A percentile compares a stretch with the other conserved stretches of the same genome.
Conservation (phyloP, 2,329 filamentous ascomycete genomes). For the Trichoderma sp. region DNA sequence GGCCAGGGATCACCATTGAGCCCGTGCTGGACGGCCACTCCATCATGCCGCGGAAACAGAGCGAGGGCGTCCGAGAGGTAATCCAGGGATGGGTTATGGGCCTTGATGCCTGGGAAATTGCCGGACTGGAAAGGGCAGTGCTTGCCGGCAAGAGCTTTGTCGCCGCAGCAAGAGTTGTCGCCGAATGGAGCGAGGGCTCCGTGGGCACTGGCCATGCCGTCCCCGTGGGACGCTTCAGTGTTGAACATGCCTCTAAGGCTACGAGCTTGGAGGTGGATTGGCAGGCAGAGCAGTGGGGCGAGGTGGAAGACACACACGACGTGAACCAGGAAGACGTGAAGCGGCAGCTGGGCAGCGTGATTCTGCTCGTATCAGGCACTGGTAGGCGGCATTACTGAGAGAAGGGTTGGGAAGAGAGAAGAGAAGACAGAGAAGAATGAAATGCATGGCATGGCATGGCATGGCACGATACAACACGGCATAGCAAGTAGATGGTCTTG, state of each 20-base stretch:
- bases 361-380: conserved; percentile 73
- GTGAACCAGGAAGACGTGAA: conserved; percentile 88
- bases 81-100: conserved; percentile 75
- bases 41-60: conserved; percentile 75
- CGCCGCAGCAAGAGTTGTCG: conserved; percentile 72
- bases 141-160: conserved; percentile 87
- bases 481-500: background rate
- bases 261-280: conserved; percentile 84
- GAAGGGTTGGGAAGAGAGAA: background rate
- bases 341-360: conserved; percentile 83
- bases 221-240: conserved; percentile 59
- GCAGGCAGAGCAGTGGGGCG: conserved; percentile 91
- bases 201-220: conserved; percentile 47
- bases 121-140: conserved; percentile 79
- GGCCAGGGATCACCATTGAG: conserved; percentile 77
- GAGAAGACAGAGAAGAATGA: background rate
- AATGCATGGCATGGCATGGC: background rate
- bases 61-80: conserved; percentile 71
- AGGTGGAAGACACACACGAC: conserved; percentile 98
- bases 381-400: conserved; percentile 30
- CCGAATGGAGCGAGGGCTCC: conserved; percentile 83
- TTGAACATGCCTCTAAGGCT: conserved; percentile 78
- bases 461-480: background rate
- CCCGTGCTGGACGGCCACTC: conserved; percentile 79
- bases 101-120: conserved; percentile 77